phyloP scores from a whole-genome alignment of 768 basidiomycete species.

The Hypholoma fasciculare region DNA sequence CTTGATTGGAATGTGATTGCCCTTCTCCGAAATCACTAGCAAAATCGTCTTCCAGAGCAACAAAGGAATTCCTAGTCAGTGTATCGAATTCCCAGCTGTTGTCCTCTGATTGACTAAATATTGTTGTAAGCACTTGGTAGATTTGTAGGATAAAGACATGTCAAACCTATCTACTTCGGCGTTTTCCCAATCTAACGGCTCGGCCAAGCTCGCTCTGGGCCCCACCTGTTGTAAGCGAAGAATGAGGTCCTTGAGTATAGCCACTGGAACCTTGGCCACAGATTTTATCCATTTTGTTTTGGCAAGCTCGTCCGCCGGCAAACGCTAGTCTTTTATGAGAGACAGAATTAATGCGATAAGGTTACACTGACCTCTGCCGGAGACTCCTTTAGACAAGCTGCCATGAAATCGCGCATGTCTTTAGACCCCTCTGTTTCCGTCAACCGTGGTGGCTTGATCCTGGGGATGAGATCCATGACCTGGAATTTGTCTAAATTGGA shows the following conservation, averaged over 20 bases:
- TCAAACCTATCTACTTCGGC: conserved; percentile 60
- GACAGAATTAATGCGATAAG: neutral
- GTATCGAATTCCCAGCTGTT: conserved; percentile 80
- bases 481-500: conserved; percentile 82
- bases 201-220: conserved; percentile 75
- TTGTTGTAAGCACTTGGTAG: neutral
- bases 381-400: conserved; percentile 77
- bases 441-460: conserved; percentile 78
- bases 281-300: conserved; percentile 92
- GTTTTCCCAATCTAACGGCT: conserved; percentile 70
- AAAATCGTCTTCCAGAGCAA: conserved; percentile 24
- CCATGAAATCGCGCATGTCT: conserved; percentile 88
- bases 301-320: conserved; percentile 84
- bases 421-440: conserved; percentile 77
- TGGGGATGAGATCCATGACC: conserved; percentile 89
- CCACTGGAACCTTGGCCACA: conserved; percentile 62
- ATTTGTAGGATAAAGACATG: neutral
- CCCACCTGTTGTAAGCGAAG: conserved; percentile 76
- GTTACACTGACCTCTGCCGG: conserved; percentile 64
- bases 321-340: conserved; percentile 51
- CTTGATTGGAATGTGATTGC: conserved; percentile 27
- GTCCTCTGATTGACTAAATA: conserved; percentile 28
- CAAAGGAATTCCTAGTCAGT: conserved; percentile 38
- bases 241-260: conserved; percentile 78
- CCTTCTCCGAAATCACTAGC: conserved; percentile 5